Evolutionary conservation across 441 rosid genomes (phyloP).

Genomic region (Euphorbia celastroides): DNA sequence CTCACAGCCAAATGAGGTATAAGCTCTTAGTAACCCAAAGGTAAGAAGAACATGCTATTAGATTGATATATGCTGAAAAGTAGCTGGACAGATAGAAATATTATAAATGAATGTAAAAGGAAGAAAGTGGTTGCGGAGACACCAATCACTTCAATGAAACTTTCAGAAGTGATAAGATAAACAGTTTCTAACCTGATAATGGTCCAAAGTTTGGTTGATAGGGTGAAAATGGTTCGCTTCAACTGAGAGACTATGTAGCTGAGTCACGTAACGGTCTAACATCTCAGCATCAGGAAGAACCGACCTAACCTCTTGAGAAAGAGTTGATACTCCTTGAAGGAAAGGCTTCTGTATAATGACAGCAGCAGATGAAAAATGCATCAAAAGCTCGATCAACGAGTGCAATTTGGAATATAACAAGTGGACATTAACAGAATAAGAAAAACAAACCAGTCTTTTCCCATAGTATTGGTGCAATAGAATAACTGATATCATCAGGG

Average conservation of each 20-base stretch:
- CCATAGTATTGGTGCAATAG: constrained; percentile 76
- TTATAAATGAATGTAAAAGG: background rate
- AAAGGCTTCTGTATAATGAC: constrained; percentile 60
- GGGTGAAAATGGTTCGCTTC: constrained; percentile 35
- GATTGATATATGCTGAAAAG: background rate
- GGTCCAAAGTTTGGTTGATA: constrained; percentile 42
- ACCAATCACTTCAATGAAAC: constrained; percentile 3
- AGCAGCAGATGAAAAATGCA: constrained; percentile 17
- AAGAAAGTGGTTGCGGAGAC: background rate
- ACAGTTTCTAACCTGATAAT: constrained; percentile 58
- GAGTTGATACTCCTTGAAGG: constrained; percentile 63
- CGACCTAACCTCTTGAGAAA: constrained; percentile 72
- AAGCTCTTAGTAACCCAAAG: background rate
- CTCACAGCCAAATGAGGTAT: background rate
- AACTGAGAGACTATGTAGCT: constrained; percentile 46
- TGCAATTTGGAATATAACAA: constrained; percentile 14
- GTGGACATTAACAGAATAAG: constrained; percentile 7
- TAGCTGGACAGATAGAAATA: background rate
- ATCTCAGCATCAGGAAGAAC: constrained; percentile 83
- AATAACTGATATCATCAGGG: constrained; percentile 55
- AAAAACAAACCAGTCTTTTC: constrained; percentile 80
- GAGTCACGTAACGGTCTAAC: constrained; percentile 62
- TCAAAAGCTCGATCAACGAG: constrained; percentile 11
- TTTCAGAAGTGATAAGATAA: background rate
- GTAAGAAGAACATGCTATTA: background rate